phyloP scores from a whole-genome alignment of 139 green algal genomes.

The Volvox africanus region DNA sequence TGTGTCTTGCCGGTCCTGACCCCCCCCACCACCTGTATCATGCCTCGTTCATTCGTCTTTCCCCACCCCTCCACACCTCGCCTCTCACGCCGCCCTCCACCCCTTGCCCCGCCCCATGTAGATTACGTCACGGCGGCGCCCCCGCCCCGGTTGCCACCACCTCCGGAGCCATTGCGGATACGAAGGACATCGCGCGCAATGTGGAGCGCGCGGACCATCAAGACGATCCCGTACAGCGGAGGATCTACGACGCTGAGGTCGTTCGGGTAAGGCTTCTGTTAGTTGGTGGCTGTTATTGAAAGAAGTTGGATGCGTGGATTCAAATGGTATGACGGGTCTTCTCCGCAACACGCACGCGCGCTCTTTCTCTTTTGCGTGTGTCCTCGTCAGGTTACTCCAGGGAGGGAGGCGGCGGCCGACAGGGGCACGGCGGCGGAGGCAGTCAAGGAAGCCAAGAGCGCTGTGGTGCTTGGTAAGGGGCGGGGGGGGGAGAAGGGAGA shows the following conservation, averaged over 20 bases:
- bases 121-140: not conserved
- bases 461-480: constrained; percentile 49
- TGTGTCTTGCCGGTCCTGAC: too few relatives aligned
- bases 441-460: constrained; percentile 25
- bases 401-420: not conserved
- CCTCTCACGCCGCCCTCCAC: too few relatives aligned
- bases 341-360: too few relatives aligned
- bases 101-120: not conserved
- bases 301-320: too few relatives aligned
- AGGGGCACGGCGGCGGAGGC: not conserved
- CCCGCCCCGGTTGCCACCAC: constrained; percentile 18
- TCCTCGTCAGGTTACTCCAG: not conserved
- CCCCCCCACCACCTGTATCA: too few relatives aligned
- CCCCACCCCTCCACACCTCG: too few relatives aligned
- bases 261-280: not conserved
- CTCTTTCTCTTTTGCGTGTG: too few relatives aligned
- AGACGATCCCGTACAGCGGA: constrained; percentile 39
- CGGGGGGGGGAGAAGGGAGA: too few relatives aligned
- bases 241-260: constrained; percentile 64
- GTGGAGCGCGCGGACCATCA: constrained; percentile 62
- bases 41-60: too few relatives aligned
- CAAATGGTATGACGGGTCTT: too few relatives aligned
- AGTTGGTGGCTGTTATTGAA: not conserved
- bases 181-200: constrained; percentile 57
- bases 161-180: not conserved